Base-by-base conservation (phyloP, 192 early-diverging fungal species). In the Backusella parvicylindrica region DNA sequence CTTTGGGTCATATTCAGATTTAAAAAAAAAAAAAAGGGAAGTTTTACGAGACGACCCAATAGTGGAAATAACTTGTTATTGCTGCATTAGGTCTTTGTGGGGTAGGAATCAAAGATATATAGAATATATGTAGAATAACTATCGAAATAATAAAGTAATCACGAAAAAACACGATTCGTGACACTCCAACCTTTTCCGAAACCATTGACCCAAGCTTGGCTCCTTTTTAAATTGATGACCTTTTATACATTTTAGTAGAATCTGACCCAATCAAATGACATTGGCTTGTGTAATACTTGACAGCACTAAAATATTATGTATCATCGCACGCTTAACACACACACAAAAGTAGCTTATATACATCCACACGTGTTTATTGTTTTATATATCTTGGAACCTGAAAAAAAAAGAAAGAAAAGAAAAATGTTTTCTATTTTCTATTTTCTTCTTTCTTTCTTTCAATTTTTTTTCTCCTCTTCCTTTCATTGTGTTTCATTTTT, bases 1-100 rank as follows among this genome's bases (percentile, higher is more conserved):
- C 33, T n/a, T 71, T 80, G 23, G 78, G 79, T 67, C 65, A 80
- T 66, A 18, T 47, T 47, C 18, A 47, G 43, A n/a, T n/a, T n/a
- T n/a, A n/a, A n/a, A n/a, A n/a, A n/a, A n/a, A n/a, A n/a, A n/a
- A n/a, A n/a, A n/a, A n/a, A n/a, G n/a, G n/a, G n/a, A n/a, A n/a
- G n/a, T n/a, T n/a, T n/a, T n/a, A n/a, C n/a, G n/a, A n/a, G n/a
- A n/a, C n/a, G n/a, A n/a, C n/a, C n/a, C n/a, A n/a, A n/a, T n/a
- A n/a, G n/a, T n/a, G n/a, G n/a, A n/a, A n/a, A n/a, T n/a, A n/a
- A n/a, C n/a, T n/a, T n/a, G n/a, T n/a, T n/a, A n/a, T n/a, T n/a
- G n/a, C n/a, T n/a, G n/a, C n/a, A n/a, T n/a, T n/a, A n/a, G n/a
- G n/a, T n/a, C n/a, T n/a, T n/a, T n/a, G n/a, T n/a, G n/a, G n/a